These are phyloP conservation scores for Colletotrichum orbiculare DNA, from an alignment of 2,329 filamentous ascomycete species.

Conservation along the genomic window DNA sequence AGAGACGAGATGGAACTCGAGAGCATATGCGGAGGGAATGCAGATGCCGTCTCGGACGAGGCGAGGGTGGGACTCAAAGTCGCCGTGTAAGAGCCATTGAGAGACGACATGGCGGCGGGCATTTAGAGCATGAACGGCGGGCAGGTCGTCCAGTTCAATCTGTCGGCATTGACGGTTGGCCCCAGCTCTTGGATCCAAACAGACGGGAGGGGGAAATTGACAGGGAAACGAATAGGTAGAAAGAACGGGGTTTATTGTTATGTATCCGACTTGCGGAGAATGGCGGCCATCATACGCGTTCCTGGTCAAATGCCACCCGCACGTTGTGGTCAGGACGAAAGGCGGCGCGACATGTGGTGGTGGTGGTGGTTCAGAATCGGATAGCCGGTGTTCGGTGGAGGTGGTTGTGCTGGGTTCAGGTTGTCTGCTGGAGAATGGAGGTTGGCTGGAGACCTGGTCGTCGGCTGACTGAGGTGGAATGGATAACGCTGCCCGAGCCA, in stretches of 20 bases:
- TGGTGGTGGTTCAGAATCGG: slow-evolving; percentile 30
- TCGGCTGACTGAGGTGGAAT: slow-evolving; percentile 33
- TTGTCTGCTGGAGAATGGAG: slow-evolving; percentile 27
- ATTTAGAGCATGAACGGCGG: slow-evolving; percentile 22
- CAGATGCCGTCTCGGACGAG: slow-evolving; percentile 43
- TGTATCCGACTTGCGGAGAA: slow-evolving; percentile 37
- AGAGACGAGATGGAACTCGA: slow-evolving; percentile 78
- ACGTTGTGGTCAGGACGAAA: slow-evolving; percentile 11
- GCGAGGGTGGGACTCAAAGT: slow-evolving; percentile 58
- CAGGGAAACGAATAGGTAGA: slow-evolving; percentile 15
- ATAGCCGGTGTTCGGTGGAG: slow-evolving; percentile 25
- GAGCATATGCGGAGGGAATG: slow-evolving; percentile 62
- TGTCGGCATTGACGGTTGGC: slow-evolving; percentile 33
- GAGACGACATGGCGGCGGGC: slow-evolving; percentile 52
- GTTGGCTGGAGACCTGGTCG: neutral
- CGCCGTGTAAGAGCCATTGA: slow-evolving; percentile 53
- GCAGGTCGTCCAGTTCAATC: slow-evolving; percentile 24
- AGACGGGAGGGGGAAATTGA: slow-evolving; percentile 29
- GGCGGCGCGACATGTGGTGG: slow-evolving; percentile 34
- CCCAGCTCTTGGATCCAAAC: slow-evolving; percentile 2
- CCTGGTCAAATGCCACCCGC: slow-evolving; percentile 35
- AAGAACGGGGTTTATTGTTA: slow-evolving; percentile 36
- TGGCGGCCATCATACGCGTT: slow-evolving; percentile 39
- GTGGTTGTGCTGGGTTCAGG: slow-evolving; percentile 18
- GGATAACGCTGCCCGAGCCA: slow-evolving; percentile 6